Evolutionary conservation across 108 stramenopile genomes (phyloP).

Genomic region (Nannochloropsis salina): DNA sequence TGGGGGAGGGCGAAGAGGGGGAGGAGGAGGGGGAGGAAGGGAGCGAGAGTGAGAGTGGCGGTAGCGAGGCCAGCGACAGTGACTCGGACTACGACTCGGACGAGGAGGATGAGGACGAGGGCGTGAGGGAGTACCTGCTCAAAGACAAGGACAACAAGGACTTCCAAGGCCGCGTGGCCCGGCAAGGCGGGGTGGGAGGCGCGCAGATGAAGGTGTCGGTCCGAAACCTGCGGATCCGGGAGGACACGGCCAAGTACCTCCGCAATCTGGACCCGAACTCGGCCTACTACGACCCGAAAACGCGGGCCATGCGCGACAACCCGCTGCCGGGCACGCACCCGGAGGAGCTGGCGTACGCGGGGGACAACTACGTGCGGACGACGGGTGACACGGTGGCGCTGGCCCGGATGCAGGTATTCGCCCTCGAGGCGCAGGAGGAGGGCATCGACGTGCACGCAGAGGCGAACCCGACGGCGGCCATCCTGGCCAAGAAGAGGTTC

Average conservation of each 20-base stretch:
- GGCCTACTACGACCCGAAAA: constrained; percentile 91
- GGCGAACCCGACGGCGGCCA: constrained; percentile 90
- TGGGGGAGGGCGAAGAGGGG: not conserved
- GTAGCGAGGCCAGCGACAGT: constrained; percentile 57
- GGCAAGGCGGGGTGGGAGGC: constrained; percentile 94
- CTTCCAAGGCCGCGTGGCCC: constrained; percentile 82
- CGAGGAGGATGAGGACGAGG: constrained; percentile 43
- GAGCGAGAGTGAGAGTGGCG: not conserved
- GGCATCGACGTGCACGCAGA: constrained; percentile 71
- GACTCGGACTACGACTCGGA: constrained; percentile 74
- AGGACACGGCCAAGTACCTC: constrained; percentile 98
- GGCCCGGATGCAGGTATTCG: constrained; percentile 84
- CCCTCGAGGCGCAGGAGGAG: constrained; percentile 85
- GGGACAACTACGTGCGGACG: constrained; percentile 91
- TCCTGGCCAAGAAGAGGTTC: constrained; percentile 75
- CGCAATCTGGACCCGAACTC: constrained; percentile 87
- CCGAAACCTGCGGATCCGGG: constrained; percentile 94
- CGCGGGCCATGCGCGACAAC: constrained; percentile 94
- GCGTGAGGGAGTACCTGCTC: constrained; percentile 57
- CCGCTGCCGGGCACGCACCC: constrained; percentile 75
- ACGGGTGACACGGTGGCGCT: constrained; percentile 80
- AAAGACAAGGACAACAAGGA: constrained; percentile 72
- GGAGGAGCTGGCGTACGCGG: constrained; percentile 73
- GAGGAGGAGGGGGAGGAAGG: not conserved
- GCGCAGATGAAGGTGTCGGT: constrained; percentile 97